These are phyloP conservation scores for Gossypium schwendimanii DNA, from an alignment of 441 rosid species.

Conservation along the genomic window DNA sequence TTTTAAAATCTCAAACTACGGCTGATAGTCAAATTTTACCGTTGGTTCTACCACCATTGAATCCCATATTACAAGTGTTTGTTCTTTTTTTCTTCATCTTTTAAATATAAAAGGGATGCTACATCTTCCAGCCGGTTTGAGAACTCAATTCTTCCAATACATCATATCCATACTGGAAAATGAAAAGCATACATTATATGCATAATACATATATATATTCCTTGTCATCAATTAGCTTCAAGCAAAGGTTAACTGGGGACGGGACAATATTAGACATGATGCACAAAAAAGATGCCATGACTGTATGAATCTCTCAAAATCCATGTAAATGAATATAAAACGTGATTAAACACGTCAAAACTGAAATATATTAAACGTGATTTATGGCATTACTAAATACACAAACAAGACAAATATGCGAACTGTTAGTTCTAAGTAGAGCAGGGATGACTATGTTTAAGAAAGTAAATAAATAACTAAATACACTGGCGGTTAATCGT, in stretches of 20 bases:
- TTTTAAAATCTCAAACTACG: constrained; percentile 31
- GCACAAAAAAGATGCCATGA: too few relatives aligned
- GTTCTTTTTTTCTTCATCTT: not conserved
- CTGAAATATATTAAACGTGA: too few relatives aligned
- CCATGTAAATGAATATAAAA: too few relatives aligned
- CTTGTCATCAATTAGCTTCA: constrained; percentile 88
- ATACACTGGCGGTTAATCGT: too few relatives aligned
- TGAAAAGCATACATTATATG: not conserved
- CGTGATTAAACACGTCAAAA: too few relatives aligned
- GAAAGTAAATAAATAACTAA: not conserved
- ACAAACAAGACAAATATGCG: too few relatives aligned
- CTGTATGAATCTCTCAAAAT: too few relatives aligned
- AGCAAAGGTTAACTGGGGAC: constrained; percentile 69
- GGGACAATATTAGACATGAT: constrained; percentile 27
- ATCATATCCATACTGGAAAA: not conserved
- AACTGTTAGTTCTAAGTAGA: not conserved
- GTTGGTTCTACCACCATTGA: not conserved
- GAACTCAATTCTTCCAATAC: not conserved
- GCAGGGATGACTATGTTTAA: not conserved
- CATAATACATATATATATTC: constrained; percentile 14
- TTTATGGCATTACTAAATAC: too few relatives aligned
- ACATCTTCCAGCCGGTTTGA: not conserved
- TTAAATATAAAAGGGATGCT: not conserved
- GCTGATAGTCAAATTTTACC: not conserved
- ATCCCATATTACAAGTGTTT: not conserved